These are phyloP conservation scores for Mortierella claussenii DNA, from an alignment of 192 early-diverging fungal genomes.

Conservation along the genomic window DNA sequence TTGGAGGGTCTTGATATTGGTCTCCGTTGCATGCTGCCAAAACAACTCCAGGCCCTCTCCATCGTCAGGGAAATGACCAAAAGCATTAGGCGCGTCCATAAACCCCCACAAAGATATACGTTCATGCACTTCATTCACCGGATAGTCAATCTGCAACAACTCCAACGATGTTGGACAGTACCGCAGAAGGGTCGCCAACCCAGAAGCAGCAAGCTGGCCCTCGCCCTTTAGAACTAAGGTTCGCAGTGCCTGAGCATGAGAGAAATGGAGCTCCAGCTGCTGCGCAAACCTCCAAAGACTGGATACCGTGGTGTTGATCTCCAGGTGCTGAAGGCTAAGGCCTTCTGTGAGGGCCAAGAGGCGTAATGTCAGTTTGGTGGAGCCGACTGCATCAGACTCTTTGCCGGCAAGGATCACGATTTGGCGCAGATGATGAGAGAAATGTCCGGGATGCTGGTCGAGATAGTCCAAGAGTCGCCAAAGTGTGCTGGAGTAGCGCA, in stretches of 20 bases:
- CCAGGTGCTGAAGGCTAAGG: neutral
- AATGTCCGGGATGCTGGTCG: neutral
- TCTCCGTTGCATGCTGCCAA: neutral
- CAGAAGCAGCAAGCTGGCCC: neutral
- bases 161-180: conserved; percentile 1
- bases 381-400: neutral
- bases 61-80: no score
- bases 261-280: neutral
- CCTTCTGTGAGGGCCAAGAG: neutral
- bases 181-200: neutral
- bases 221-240: neutral
- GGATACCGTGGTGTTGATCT: neutral
- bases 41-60: neutral
- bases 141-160: neutral
- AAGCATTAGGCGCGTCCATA: neutral
- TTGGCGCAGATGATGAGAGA: neutral
- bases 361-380: neutral
- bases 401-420: neutral
- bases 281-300: no score
- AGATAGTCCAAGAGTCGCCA: neutral
- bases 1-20: neutral
- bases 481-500: neutral
- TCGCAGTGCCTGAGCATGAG: neutral
- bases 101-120: no score
- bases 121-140: neutral